Percentiles rank a stretch among this genome's conserved stretches.
Evolutionary conservation across 2,329 filamentous ascomycete genomes (phyloP).

Genomic region (Didymosphaeria variabile): DNA sequence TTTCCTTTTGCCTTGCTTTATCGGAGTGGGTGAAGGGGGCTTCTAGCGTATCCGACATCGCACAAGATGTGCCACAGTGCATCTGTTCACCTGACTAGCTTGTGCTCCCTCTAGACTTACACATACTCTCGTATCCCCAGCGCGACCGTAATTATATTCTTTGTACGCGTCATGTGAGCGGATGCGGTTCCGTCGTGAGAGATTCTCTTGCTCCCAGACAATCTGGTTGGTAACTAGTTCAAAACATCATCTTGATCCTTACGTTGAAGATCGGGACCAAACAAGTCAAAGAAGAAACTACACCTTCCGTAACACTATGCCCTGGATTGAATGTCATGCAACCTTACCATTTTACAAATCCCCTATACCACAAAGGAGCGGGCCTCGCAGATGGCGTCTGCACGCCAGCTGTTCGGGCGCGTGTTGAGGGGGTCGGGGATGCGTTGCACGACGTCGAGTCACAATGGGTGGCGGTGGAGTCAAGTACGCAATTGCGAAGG

Average conservation of each 20-base stretch:
- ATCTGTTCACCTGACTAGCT: conserved; percentile 19
- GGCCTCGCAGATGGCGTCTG: conserved; percentile 4
- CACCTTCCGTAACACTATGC: too few species aligned
- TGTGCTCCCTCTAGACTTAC: conserved; percentile 17
- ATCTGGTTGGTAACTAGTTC: too few species aligned
- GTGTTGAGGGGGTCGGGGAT: neutral
- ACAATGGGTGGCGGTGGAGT: neutral
- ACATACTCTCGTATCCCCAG: neutral
- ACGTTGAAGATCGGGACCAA: too few species aligned
- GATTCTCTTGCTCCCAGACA: too few species aligned
- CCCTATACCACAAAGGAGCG: neutral
- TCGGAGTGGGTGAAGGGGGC: neutral
- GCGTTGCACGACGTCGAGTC: neutral
- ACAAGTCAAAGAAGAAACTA: too few species aligned
- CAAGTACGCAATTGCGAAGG: neutral
- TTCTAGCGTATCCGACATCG: conserved; percentile 15
- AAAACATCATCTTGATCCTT: too few species aligned
- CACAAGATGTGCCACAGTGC: conserved; percentile 13
- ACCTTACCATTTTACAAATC: neutral
- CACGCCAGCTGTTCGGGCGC: conserved; percentile 14
- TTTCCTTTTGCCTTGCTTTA: conserved; percentile 1
- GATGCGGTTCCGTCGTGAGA: too few species aligned
- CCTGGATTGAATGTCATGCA: neutral
- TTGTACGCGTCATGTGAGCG: neutral
- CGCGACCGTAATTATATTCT: neutral